phyloP scores from a whole-genome alignment of 805 yeast genomes.

The Lipomyces kockii region DNA sequence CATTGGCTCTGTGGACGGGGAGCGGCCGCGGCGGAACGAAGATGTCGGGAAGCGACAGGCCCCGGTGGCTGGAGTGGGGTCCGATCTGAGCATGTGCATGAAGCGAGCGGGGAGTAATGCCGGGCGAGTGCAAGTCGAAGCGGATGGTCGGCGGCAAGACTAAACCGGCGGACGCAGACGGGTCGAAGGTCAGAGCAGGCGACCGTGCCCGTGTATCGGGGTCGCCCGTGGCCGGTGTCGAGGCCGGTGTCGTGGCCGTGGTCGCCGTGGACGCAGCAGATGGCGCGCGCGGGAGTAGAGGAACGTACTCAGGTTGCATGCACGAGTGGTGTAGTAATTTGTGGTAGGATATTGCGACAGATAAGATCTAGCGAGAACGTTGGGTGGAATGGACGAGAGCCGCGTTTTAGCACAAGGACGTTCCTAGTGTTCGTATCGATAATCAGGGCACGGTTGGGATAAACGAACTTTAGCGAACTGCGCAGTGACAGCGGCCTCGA shows the following conservation, averaged over 20 bases:
- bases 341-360: no score
- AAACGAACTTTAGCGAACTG: not conserved
- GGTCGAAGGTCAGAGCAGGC: conserved; percentile 2
- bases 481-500: no score
- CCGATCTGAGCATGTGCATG: conserved; percentile 6
- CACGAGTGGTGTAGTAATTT: not conserved
- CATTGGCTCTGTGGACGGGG: not conserved
- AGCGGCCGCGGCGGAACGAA: conserved; percentile 4
- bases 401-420: not conserved
- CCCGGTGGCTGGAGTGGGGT: conserved; percentile 2
- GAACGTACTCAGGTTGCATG: not conserved
- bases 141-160: conserved; percentile 26
- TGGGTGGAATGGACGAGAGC: not conserved
- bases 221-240: not conserved
- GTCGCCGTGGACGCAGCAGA: conserved; percentile 1
- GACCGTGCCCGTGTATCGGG: not conserved
- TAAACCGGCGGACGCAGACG: not conserved
- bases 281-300: conserved; percentile 3
- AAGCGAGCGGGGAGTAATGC: conserved; percentile 27
- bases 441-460: not conserved
- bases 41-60: conserved; percentile 1
- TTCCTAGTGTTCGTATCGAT: not conserved
- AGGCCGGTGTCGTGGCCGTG: not conserved
- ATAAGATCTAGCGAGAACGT: no score
- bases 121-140: conserved; percentile 37